Evolutionary conservation across 2,329 filamentous ascomycete species (phyloP).

Genomic region (Sporothrix inflata): DNA sequence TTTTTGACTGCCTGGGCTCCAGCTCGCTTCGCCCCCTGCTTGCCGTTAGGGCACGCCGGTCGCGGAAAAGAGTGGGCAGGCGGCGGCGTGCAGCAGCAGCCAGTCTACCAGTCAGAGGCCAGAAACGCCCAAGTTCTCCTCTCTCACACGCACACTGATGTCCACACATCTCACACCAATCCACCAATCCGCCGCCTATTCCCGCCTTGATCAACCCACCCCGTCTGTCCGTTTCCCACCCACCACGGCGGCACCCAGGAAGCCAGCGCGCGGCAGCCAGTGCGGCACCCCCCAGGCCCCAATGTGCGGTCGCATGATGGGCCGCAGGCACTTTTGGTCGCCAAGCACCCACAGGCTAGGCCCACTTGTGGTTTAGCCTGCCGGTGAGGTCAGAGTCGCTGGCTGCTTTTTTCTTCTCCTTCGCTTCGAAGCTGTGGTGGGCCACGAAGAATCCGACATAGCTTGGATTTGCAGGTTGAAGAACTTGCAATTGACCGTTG

Average conservation of each 20-base stretch:
- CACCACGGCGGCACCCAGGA: constrained; percentile 21
- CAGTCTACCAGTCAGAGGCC: constrained; percentile 3
- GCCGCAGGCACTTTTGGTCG: constrained; percentile 29
- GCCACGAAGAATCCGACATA: not conserved
- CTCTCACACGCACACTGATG: not conserved
- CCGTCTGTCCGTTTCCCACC: constrained; percentile 1
- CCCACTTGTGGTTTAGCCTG: constrained; percentile 13
- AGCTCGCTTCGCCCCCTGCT: constrained; percentile 20
- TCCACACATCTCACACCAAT: not conserved
- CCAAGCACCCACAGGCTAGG: constrained; percentile 13
- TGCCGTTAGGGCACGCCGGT: constrained; percentile 27
- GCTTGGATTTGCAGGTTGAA: not conserved
- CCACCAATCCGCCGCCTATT: constrained; percentile 27
- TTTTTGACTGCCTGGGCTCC: not conserved
- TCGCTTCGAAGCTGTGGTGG: not conserved
- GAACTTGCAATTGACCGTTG: not conserved
- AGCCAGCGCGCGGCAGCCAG: constrained; percentile 11
- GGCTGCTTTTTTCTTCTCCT: not conserved
- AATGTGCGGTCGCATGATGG: constrained; percentile 29
- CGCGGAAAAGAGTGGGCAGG: constrained; percentile 29
- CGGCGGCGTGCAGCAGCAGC: constrained; percentile 3
- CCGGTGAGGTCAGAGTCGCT: not conserved
- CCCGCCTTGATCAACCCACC: constrained; percentile 33
- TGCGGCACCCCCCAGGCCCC: constrained; percentile 26
- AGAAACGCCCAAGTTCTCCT: not conserved